Conservation (phyloP, 768 basidiomycete species). For the Tylopilus plumbeoviolaceoides region DNA sequence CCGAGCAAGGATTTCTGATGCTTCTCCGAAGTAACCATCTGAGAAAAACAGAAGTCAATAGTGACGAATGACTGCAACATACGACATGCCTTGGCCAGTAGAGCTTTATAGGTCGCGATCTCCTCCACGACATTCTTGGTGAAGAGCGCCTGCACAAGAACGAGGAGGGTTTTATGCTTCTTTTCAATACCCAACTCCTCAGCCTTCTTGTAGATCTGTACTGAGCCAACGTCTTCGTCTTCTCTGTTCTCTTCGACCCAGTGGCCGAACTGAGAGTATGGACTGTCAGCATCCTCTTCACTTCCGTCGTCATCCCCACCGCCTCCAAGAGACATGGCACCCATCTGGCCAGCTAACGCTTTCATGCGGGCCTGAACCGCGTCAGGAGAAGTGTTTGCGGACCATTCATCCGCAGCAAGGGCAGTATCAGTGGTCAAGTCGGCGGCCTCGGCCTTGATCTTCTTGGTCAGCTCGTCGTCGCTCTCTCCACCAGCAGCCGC, state of each 20-base stretch:
- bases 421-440: constrained; percentile 61
- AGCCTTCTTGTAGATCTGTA: constrained; percentile 79
- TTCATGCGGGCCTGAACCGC: constrained; percentile 82
- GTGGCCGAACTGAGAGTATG: constrained; percentile 75
- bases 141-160: constrained; percentile 83
- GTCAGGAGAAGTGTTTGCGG: constrained; percentile 85
- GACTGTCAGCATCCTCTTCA: constrained; percentile 82
- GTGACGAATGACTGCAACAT: background rate
- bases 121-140: constrained; percentile 65
- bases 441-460: constrained; percentile 88
- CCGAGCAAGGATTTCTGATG: constrained; percentile 94
- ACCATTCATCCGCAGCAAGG: constrained; percentile 77
- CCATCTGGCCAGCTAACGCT: constrained; percentile 58
- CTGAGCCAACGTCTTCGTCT: constrained; percentile 32
- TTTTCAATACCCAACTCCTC: constrained; percentile 90
- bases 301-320: constrained; percentile 80
- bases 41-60: constrained; percentile 7
- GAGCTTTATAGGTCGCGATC: constrained; percentile 56
- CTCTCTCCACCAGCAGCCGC: constrained; percentile 58
- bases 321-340: constrained; percentile 42
- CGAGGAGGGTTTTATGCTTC: constrained; percentile 87
- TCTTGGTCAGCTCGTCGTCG: constrained; percentile 84
- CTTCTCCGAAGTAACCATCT: constrained; percentile 92
- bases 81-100: constrained; percentile 64
- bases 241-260: constrained; percentile 79